These are phyloP conservation scores for Naematelia encephala DNA, from an alignment of 768 basidiomycete species.

Conservation along the genomic window DNA sequence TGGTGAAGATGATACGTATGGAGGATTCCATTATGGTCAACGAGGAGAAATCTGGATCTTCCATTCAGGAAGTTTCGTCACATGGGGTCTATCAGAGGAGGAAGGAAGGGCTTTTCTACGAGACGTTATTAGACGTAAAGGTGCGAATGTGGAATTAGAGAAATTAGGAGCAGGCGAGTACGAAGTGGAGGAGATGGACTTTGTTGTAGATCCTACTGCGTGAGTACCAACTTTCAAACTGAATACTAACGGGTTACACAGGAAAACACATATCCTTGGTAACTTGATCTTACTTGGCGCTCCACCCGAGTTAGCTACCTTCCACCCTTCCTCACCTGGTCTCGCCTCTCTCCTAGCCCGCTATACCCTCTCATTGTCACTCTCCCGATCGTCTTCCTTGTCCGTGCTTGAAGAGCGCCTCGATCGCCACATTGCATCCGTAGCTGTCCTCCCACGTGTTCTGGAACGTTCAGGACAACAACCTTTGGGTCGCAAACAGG, in stretches of 20 bases:
- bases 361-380: constrained; percentile 86
- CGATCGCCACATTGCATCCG: constrained; percentile 76
- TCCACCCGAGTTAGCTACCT: constrained; percentile 59
- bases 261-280: constrained; percentile 81
- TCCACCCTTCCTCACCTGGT: constrained; percentile 55
- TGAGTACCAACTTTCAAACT: constrained; percentile 56
- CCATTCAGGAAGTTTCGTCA: constrained; percentile 80
- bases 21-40: constrained; percentile 46
- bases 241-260: constrained; percentile 48
- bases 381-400: constrained; percentile 81
- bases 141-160: constrained; percentile 60
- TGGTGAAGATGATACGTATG: constrained; percentile 52
- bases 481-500: constrained; percentile 70
- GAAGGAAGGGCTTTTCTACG: constrained; percentile 67
- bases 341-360: constrained; percentile 73
- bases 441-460: constrained; percentile 72
- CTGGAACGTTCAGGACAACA: constrained; percentile 77
- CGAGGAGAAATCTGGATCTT: constrained; percentile 84
- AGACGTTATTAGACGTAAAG: constrained; percentile 59
- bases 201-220: constrained; percentile 86
- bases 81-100: constrained; percentile 77
- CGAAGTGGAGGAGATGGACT: constrained; percentile 80
- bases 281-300: constrained; percentile 86
- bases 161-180: constrained; percentile 65
- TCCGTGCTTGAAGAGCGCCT: constrained; percentile 81